A percentile compares a stretch with the other conserved stretches of the same genome.
phyloP scores from a whole-genome alignment of 2,329 filamentous ascomycete species.

The Bertia moriformis region DNA sequence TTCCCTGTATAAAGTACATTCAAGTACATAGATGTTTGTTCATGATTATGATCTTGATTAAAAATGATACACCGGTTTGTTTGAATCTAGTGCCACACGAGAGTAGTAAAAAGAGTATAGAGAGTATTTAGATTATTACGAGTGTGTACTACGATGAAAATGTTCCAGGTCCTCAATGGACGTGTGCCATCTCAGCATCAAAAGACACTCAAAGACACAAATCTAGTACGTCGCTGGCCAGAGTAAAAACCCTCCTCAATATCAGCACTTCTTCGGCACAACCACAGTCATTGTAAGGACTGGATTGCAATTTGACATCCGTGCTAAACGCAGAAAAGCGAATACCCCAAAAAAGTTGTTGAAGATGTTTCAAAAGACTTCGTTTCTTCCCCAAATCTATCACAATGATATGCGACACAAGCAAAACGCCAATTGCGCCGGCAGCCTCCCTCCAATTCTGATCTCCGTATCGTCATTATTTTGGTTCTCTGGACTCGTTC shows the following conservation, averaged over 20 bases:
- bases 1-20: too few species aligned
- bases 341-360: too few species aligned
- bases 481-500: not conserved
- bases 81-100: too few species aligned
- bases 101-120: too few species aligned
- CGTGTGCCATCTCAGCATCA: slow-evolving; percentile 18
- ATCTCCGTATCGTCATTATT: not conserved
- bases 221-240: slow-evolving; percentile 26
- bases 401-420: too few species aligned
- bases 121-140: too few species aligned
- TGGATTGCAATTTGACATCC: slow-evolving; percentile 99
- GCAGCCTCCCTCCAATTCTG: not conserved
- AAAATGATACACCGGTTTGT: too few species aligned
- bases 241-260: slow-evolving; percentile 30
- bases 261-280: slow-evolving; percentile 99
- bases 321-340: too few species aligned
- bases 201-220: slow-evolving; percentile 15
- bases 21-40: too few species aligned
- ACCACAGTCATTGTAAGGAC: slow-evolving; percentile 66
- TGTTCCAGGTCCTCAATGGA: slow-evolving; percentile 28
- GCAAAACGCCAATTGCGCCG: not conserved
- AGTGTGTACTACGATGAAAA: too few species aligned
- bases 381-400: slow-evolving; percentile 1
- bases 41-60: too few species aligned
- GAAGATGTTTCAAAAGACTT: not conserved